Evolutionary conservation across 805 yeast species (phyloP), one percentile per base, ranked within the genome.

Genomic region (Cyberlindnera subsufficiens): DNA sequence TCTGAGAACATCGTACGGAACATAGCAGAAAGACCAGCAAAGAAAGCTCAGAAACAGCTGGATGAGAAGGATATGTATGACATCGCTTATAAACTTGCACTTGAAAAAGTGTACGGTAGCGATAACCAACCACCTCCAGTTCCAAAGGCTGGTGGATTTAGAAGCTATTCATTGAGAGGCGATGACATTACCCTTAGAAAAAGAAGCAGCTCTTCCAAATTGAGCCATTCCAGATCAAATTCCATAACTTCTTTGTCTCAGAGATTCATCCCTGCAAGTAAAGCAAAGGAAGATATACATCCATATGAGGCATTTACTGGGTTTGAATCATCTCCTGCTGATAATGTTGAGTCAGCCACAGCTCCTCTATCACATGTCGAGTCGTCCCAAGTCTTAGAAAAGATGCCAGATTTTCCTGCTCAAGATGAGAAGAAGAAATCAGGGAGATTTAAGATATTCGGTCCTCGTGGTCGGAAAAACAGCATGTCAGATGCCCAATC

Each of bases 1-100:
- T n/a, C 16, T 7, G 22, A 35, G 30, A 19, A 35, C 30, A 18
- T 30, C 15, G 30, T 10, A 22, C n/a, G 18, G 16, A 30, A 16
- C 16, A 3, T 22, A 32, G 35, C 35, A 32, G 16, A n/a, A 32
- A 17, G 19, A 17, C 16, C 22, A 14, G 35, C 16, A 29, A 5
- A 29, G 7, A 9, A 13, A 15, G 33, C 32, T 11, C 13, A 27
- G 27, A 9, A 37, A 16, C 38, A 35, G 6, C n/a, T 47, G 42
- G 37, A 31, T 25, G 46, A 43, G 5, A 39, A 69, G 33, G 82
- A 78, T 47, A 65, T 78, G 67, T 80, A 79, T 51, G 68, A 67
- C 17, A 64, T 64, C 49, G 86, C 86, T 0, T 65, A 72, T 46
- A 73, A 72, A 48, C 72, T 74, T 13, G 86, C 86, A 0, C 64